Percentiles rank a stretch among this genome's conserved stretches.
phyloP scores from a whole-genome alignment of 495 filamentous ascomycete genomes.

The Talaromyces nanjingensis region DNA sequence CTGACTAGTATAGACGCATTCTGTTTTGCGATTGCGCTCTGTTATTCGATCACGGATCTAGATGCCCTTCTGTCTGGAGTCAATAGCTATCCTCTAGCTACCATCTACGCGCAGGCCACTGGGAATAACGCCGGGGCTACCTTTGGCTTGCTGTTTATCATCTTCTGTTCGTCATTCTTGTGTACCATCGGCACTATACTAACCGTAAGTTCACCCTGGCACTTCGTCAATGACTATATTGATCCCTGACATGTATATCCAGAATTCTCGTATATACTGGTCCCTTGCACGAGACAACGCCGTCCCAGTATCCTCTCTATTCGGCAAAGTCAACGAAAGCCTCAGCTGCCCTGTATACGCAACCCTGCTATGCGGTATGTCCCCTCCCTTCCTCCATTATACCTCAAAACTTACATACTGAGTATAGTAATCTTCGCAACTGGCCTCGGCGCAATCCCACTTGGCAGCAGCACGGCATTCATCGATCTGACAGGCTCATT shows the following conservation, averaged over 20 bases:
- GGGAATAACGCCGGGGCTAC: conserved; percentile 45
- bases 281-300: conserved; percentile 65
- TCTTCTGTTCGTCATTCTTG: conserved; percentile 13
- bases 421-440: conserved; percentile 50
- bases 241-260: not conserved
- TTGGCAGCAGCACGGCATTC: conserved; percentile 65
- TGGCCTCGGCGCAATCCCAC: conserved; percentile 60
- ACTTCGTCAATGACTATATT: not conserved
- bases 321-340: conserved; percentile 27
- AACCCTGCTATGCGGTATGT: conserved; percentile 32
- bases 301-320: conserved; percentile 27
- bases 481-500: conserved; percentile 65
- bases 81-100: conserved; percentile 61
- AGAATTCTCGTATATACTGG: conserved; percentile 57
- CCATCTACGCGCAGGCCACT: conserved; percentile 70
- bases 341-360: conserved; percentile 55
- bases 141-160: conserved; percentile 59
- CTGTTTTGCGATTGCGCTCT: conserved; percentile 54
- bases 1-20: conserved; percentile 35
- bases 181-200: conserved; percentile 4
- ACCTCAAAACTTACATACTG: not conserved
- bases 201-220: not conserved
- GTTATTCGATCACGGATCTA: conserved; percentile 65
- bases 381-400: not conserved
- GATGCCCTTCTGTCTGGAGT: conserved; percentile 46